Evolutionary conservation across 2,329 filamentous ascomycete species (phyloP).

Genomic region (Ophiostoma sp.): DNA sequence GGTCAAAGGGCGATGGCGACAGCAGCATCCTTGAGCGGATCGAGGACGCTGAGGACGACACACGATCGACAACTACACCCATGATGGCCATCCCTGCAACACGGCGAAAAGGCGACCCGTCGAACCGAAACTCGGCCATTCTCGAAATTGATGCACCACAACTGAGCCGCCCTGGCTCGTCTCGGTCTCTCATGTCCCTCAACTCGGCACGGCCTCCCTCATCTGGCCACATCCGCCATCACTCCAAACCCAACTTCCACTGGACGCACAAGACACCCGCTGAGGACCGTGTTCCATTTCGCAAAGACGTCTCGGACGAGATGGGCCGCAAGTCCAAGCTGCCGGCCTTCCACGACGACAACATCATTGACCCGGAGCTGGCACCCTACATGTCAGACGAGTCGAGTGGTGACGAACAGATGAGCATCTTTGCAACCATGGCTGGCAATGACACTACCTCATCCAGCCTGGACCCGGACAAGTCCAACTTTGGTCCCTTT

Average conservation of each 20-base stretch:
- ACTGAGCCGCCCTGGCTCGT: constrained; percentile 87
- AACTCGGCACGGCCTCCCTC: constrained; percentile 71
- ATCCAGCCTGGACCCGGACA: constrained; percentile 72
- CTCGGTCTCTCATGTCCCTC: constrained; percentile 78
- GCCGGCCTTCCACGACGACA: constrained; percentile 96
- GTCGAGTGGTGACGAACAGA: constrained; percentile 89
- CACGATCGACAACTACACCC: constrained; percentile 61
- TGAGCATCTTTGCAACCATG: constrained; percentile 77
- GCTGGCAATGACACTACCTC: constrained; percentile 65
- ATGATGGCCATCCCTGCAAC: constrained; percentile 72
- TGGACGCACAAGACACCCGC: constrained; percentile 69
- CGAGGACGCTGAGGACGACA: constrained; percentile 50
- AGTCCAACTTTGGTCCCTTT: constrained; percentile 69
- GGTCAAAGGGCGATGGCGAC: constrained; percentile 45
- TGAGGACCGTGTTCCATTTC: constrained; percentile 86
- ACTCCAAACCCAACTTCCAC: constrained; percentile 82
- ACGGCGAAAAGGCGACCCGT: constrained; percentile 63
- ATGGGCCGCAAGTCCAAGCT: constrained; percentile 65
- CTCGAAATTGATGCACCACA: constrained; percentile 86
- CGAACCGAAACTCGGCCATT: constrained; percentile 82
- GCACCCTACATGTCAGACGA: constrained; percentile 95
- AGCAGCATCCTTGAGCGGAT: constrained; percentile 44
- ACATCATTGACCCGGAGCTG: constrained; percentile 95
- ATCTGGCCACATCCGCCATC: constrained; percentile 76
- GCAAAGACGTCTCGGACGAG: constrained; percentile 68